Evolutionary conservation across 495 filamentous ascomycete genomes (phyloP).

Genomic region (Tuber borchii): DNA sequence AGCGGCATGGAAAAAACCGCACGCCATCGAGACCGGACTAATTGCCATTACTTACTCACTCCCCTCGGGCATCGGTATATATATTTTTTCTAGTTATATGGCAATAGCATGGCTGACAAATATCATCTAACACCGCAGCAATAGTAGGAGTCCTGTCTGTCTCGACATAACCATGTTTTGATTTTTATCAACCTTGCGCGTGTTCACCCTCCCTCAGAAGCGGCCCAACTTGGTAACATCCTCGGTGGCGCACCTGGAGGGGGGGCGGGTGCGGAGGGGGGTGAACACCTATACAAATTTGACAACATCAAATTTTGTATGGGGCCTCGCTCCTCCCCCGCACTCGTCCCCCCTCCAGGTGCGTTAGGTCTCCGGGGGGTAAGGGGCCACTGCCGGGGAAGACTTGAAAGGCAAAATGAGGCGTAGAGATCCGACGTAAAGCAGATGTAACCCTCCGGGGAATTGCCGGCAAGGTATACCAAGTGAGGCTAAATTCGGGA

Average conservation of each 20-base stretch:
- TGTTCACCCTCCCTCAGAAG: not conserved
- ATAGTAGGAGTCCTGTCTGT: not conserved
- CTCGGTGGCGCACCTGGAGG: not conserved
- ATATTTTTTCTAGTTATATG: not conserved
- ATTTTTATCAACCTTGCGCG: not conserved
- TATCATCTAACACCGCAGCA: slow-evolving; percentile 3
- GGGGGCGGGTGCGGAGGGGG: not conserved
- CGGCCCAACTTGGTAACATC: not conserved
- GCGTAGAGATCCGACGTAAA: not conserved
- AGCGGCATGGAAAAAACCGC: not conserved
- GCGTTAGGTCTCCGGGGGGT: not conserved
- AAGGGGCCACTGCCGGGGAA: not conserved
- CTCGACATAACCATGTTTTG: not conserved
- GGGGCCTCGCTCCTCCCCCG: not conserved
- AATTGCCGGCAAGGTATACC: not conserved
- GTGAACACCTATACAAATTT: not conserved
- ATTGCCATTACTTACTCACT: not conserved
- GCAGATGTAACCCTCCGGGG: not conserved
- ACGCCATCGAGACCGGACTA: not conserved
- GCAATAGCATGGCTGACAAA: not conserved
- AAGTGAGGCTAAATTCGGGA: not conserved
- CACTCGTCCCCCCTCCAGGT: not conserved
- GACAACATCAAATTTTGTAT: not conserved
- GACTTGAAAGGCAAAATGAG: not conserved
- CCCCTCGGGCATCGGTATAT: not conserved